A percentile compares a stretch with the other conserved stretches of the same genome.
Evolutionary conservation across 1,139 yeast genomes (phyloP).

Genomic region (Eremothecium cymbalariae): DNA sequence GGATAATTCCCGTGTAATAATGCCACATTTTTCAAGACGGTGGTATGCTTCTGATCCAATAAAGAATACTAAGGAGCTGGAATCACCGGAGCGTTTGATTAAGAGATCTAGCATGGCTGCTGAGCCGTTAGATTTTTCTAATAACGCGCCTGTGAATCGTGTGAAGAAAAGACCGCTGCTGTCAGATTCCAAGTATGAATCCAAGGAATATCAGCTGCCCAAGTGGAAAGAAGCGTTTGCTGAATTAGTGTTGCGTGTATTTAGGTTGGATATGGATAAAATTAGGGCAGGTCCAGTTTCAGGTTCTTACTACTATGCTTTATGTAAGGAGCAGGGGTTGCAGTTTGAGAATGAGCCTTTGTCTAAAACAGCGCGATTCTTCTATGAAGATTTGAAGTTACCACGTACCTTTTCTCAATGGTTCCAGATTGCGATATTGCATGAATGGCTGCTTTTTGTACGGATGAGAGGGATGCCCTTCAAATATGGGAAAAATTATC

Average conservation of each 20-base stretch:
- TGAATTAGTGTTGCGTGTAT: constrained; percentile 55
- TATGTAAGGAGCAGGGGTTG: constrained; percentile 78
- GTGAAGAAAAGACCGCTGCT: constrained; percentile 41
- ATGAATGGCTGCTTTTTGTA: constrained; percentile 87
- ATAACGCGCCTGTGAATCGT: constrained; percentile 18
- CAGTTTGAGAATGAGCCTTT: constrained; percentile 64
- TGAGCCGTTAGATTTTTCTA: constrained; percentile 16
- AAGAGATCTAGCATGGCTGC: constrained; percentile 16
- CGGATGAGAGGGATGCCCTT: constrained; percentile 96
- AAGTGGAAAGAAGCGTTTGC: constrained; percentile 67
- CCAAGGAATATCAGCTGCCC: constrained; percentile 50
- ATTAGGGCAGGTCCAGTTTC: constrained; percentile 92
- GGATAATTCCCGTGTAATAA: too few species aligned
- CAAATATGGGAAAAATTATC: constrained; percentile 80
- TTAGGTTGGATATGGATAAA: constrained; percentile 82
- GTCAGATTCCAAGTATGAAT: constrained; percentile 52
- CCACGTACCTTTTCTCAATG: constrained; percentile 89
- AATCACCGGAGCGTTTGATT: constrained; percentile 19
- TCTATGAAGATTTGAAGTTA: constrained; percentile 70
- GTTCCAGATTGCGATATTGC: constrained; percentile 86
- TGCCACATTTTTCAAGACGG: too few species aligned
- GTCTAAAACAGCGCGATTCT: constrained; percentile 56
- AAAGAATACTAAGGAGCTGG: constrained; percentile 6
- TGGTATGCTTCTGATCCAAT: too few species aligned
- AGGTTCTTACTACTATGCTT: constrained; percentile 77